Evolutionary conservation across 345 rosid genomes (phyloP).

Genomic region (Aurinia saxatilis): DNA sequence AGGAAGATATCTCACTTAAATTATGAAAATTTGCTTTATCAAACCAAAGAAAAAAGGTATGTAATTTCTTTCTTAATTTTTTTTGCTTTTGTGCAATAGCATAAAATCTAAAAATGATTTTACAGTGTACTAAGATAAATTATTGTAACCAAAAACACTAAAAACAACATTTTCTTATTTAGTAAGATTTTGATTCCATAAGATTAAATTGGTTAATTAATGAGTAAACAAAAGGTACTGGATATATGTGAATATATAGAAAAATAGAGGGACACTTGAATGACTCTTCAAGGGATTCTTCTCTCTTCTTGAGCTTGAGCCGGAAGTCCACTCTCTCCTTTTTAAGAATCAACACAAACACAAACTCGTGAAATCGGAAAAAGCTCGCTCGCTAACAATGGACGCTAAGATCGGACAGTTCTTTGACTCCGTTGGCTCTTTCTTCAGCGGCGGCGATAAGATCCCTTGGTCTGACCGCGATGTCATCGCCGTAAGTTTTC

Average conservation of each 20-base stretch:
- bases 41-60: too few relatives aligned
- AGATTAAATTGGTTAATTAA: too few relatives aligned
- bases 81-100: too few relatives aligned
- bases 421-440: conserved; percentile 46
- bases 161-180: too few relatives aligned
- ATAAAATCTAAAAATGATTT: too few relatives aligned
- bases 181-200: too few relatives aligned
- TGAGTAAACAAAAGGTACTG: not conserved
- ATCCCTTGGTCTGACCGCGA: conserved; percentile 84
- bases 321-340: conserved; percentile 1
- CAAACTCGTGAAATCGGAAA: conserved; percentile 8
- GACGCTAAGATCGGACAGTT: conserved; percentile 31
- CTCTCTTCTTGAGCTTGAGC: not conserved
- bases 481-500: conserved; percentile 48
- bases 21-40: too few relatives aligned
- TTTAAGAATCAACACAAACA: conserved; percentile 4
- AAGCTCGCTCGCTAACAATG: conserved; percentile 17
- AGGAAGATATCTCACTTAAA: too few relatives aligned
- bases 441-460: conserved; percentile 68
- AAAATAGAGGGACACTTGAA: not conserved
- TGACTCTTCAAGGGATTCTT: not conserved
- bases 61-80: too few relatives aligned
- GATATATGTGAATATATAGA: not conserved
- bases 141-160: too few relatives aligned
- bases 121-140: too few relatives aligned